These are phyloP conservation scores for Aphanomyces stellatus DNA, from an alignment of 352 stramenopile genomes.

Conservation along the genomic window DNA sequence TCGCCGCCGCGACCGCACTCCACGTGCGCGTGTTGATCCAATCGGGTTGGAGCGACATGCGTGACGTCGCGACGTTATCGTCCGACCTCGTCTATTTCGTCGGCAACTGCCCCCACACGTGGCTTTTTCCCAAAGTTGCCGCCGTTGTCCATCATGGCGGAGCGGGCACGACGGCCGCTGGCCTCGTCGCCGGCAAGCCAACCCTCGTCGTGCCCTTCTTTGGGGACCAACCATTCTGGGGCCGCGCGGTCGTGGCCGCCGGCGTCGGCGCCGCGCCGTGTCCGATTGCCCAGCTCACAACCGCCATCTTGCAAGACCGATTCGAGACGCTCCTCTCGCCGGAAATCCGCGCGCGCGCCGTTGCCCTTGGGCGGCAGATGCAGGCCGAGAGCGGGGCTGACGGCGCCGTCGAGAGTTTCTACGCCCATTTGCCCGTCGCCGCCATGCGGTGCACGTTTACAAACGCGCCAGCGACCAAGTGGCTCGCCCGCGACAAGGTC, in stretches of 20 bases:
- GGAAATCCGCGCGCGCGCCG: slow-evolving; percentile 41
- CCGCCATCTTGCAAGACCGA: slow-evolving; percentile 61
- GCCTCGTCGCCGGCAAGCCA: slow-evolving; percentile 83
- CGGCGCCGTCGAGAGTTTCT: slow-evolving; percentile 77
- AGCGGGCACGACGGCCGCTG: slow-evolving; percentile 87
- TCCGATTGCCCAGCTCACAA: slow-evolving; percentile 71
- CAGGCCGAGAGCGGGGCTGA: slow-evolving; percentile 74
- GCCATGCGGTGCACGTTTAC: slow-evolving; percentile 81
- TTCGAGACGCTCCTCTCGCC: slow-evolving; percentile 54
- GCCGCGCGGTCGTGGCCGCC: slow-evolving; percentile 64
- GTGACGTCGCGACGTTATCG: slow-evolving; percentile 25
- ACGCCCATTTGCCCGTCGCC: slow-evolving; percentile 82
- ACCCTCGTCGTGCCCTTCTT: slow-evolving; percentile 95
- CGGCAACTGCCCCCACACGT: slow-evolving; percentile 80
- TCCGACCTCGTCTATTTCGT: slow-evolving; percentile 56
- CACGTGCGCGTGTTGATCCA: slow-evolving; percentile 84
- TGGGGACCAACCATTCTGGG: slow-evolving; percentile 93
- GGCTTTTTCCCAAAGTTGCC: slow-evolving; percentile 83
- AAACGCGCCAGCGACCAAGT: slow-evolving; percentile 40
- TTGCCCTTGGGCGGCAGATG: slow-evolving; percentile 52
- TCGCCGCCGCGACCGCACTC: slow-evolving; percentile 51
- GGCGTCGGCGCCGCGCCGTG: slow-evolving; percentile 82
- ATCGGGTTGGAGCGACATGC: slow-evolving; percentile 82
- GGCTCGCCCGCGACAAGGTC: slow-evolving; percentile 44
- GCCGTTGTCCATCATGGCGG: slow-evolving; percentile 82